Conservation (phyloP, 2,329 filamentous ascomycete genomes). For the Talaromyces pinophilus region DNA sequence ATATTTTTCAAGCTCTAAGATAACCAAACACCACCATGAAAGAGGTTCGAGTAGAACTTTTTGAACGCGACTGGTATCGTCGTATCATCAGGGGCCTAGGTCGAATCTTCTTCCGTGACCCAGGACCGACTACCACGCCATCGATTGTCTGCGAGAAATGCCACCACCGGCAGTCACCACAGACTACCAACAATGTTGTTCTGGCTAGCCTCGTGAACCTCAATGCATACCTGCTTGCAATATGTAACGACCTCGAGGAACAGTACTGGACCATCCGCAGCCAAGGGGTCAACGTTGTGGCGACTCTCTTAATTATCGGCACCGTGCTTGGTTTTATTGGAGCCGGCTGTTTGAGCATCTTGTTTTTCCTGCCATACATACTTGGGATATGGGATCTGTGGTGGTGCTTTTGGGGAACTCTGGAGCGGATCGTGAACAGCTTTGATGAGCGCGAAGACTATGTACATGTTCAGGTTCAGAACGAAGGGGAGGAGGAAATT, state of each 20-base stretch:
- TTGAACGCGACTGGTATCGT: background rate
- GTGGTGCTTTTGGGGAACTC: background rate
- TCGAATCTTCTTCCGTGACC: background rate
- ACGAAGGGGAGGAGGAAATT: background rate
- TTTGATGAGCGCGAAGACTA: background rate
- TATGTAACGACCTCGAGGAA: conserved; percentile 12
- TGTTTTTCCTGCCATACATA: conserved; percentile 1
- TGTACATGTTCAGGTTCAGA: background rate
- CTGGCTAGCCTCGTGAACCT: conserved; percentile 9
- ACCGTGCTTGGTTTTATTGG: background rate
- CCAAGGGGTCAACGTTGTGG: background rate
- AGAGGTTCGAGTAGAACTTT: background rate
- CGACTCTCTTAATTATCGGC: background rate
- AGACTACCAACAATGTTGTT: conserved; percentile 14
- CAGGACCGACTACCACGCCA: background rate
- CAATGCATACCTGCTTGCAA: conserved; percentile 11
- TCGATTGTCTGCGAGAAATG: conserved; percentile 19
- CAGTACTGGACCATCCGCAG: conserved; percentile 11
- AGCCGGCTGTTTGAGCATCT: background rate
- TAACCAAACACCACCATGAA: background rate
- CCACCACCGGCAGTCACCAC: conserved; percentile 17
- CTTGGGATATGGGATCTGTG: conserved; percentile 17
- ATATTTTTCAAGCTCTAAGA: background rate
- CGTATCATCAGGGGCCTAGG: background rate
- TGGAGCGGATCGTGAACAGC: background rate